These are phyloP conservation scores for Pseudocercospora vitis DNA, from an alignment of 2,329 filamentous ascomycete species.

Conservation along the genomic window DNA sequence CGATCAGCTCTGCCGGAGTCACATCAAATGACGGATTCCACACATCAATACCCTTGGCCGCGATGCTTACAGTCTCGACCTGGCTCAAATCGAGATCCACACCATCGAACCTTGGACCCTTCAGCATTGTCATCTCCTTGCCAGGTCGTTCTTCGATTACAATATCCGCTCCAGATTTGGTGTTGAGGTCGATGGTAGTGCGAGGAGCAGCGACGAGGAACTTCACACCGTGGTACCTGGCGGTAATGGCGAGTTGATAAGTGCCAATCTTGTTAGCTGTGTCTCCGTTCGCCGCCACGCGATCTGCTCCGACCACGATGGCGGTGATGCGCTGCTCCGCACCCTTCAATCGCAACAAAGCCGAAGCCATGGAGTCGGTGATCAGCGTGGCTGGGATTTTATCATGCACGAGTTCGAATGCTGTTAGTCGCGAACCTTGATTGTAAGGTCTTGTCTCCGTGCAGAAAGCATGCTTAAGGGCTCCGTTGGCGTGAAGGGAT, in stretches of 20 bases:
- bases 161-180: constrained; percentile 74
- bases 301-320: constrained; percentile 90
- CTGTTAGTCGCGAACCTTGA: constrained; percentile 90
- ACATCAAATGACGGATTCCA: constrained; percentile 99
- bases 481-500: constrained; percentile 65
- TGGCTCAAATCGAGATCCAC: constrained; percentile 64
- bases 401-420: constrained; percentile 95
- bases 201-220: constrained; percentile 94
- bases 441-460: constrained; percentile 98
- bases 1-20: constrained; percentile 83
- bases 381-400: constrained; percentile 86
- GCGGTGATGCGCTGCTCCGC: constrained; percentile 68
- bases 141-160: constrained; percentile 83
- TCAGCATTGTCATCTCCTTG: constrained; percentile 81
- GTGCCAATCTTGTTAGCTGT: constrained; percentile 99
- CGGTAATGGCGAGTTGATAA: constrained; percentile 87
- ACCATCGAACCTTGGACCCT: constrained; percentile 65
- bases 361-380: constrained; percentile 94
- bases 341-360: constrained; percentile 69
- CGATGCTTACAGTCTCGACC: constrained; percentile 75
- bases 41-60: constrained; percentile 72
- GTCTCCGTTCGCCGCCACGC: constrained; percentile 93
- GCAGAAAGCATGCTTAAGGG: constrained; percentile 83
- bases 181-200: constrained; percentile 87
- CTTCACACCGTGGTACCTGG: constrained; percentile 81